Evolutionary conservation across 768 basidiomycete genomes (phyloP), one percentile per base, ranked within the genome.

Genomic region (Tubosaeta brunneosetosa): DNA sequence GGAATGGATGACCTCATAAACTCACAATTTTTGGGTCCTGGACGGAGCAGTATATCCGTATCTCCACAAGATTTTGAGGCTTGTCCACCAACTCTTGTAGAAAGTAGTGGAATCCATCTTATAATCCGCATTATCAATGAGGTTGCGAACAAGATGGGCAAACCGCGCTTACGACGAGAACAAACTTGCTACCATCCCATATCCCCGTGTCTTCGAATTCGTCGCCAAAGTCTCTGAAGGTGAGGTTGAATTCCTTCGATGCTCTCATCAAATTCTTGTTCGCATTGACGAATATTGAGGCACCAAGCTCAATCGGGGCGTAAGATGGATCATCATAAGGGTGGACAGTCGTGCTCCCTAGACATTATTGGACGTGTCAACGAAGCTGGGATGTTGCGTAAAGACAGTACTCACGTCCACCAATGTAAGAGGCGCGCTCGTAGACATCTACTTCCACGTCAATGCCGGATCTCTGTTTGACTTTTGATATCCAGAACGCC

Each of bases 401-500:
- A 53, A 55, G 41, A 46, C 13, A 19, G 41, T 46, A 84, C 91
- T 76, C 68, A 94, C 93, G 77, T 59, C 93, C 93, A 47, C 93
- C 93, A 52, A 95, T 75, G 62, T 90, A 89, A 29, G 74, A 72
- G 46, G 76, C 77, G 58, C 78, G 79, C 57, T 97, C 94, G 66
- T 88, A 95, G 4, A 97, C 80, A 61, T 95, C 91, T 13, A 97
- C 76, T 47, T 88, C 83, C 3, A 91, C 75, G 51, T 87, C 77
- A 32, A 91, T 58, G 3, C 80, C 83, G 52, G 77, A 84, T 25
- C 87, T 75, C 57, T 88, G 77, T 59, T 85, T 84, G 26, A 86
- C 88, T 64, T 86, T 87, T 17, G 81, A 78, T 49, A 94, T 84
- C 85, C 92, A 89, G 63, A 82, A 89, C 3, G 84, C 91, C 19